Evolutionary conservation across 805 yeast species (phyloP).

Genomic region (Pichia nakasei): DNA sequence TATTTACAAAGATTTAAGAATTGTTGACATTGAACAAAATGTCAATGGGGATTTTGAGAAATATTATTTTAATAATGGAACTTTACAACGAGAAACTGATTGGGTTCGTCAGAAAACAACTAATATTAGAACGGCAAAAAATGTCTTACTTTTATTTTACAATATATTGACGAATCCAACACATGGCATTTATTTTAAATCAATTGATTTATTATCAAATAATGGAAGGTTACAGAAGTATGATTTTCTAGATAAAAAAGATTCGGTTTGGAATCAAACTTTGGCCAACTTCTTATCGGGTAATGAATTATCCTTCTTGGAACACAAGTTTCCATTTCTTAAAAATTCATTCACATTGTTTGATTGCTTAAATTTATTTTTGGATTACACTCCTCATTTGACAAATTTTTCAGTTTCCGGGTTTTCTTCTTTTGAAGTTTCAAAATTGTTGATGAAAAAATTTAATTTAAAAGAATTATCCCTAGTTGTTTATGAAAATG

Average conservation of each 20-base stretch:
- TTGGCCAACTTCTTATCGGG: conserved; percentile 8
- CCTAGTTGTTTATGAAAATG: conserved; percentile 11
- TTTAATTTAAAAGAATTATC: conserved; percentile 6
- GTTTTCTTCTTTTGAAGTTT: conserved; percentile 4
- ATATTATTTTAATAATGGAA: conserved; percentile 12
- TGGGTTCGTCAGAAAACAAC: conserved; percentile 8
- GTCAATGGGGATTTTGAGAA: conserved; percentile 9
- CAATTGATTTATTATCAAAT: conserved; percentile 14
- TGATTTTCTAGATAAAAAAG: conserved; percentile 1
- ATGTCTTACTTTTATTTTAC: conserved; percentile 14
- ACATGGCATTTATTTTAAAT: conserved; percentile 9
- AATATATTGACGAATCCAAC: conserved; percentile 10
- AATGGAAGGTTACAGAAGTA: conserved; percentile 4
- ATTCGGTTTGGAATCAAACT: conserved; percentile 10
- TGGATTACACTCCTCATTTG: conserved; percentile 13
- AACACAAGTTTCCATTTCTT: conserved; percentile 5
- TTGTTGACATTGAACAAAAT: conserved; percentile 6
- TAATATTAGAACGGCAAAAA: conserved; percentile 6
- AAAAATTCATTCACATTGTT: conserved; percentile 11
- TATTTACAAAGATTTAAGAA: conserved; percentile 7
- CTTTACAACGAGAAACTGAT: conserved; percentile 9
- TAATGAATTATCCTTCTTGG: conserved; percentile 8
- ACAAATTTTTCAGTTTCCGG: conserved; percentile 9
- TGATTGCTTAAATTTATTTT: conserved; percentile 12
- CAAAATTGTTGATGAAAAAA: background rate